Percentiles rank a stretch among this genome's conserved stretches.
phyloP scores from a whole-genome alignment of 257 asterid genomes.

The Lavandula angustifolia region DNA sequence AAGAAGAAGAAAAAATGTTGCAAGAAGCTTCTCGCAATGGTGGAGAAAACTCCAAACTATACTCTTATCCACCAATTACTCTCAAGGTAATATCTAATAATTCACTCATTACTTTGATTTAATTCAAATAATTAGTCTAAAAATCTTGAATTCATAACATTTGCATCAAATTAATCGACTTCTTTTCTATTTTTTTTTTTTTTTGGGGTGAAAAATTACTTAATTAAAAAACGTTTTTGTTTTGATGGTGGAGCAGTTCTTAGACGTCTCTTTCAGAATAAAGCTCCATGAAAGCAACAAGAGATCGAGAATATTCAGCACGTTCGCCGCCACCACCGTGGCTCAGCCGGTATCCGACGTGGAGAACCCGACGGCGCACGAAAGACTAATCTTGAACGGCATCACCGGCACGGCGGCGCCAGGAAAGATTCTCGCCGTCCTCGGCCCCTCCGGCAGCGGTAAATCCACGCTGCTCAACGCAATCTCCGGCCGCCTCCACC shows the following conservation, averaged over 20 bases:
- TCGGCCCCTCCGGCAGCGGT: constrained; percentile 93
- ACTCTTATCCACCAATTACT: constrained; percentile 55
- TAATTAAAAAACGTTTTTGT: background rate
- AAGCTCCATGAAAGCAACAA: constrained; percentile 49
- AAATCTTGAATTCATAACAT: background rate
- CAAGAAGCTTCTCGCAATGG: constrained; percentile 37
- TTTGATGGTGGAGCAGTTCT: constrained; percentile 45
- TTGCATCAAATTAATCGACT: too few species aligned
- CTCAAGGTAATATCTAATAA: constrained; percentile 52
- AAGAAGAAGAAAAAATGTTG: background rate
- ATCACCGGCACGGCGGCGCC: constrained; percentile 78
- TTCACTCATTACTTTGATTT: too few species aligned
- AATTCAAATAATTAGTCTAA: background rate
- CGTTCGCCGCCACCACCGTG: constrained; percentile 32
- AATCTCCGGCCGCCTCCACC: constrained; percentile 68
- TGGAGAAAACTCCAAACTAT: constrained; percentile 31
- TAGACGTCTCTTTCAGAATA: constrained; percentile 64
- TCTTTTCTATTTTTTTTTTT: background rate
- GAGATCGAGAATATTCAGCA: constrained; percentile 39
- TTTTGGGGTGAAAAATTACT: background rate
- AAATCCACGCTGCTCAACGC: constrained; percentile 82
- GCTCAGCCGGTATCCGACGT: constrained; percentile 43
- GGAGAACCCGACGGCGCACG: constrained; percentile 48
- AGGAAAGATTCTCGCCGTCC: constrained; percentile 73
- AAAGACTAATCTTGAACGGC: constrained; percentile 53